These are phyloP conservation scores for Parmelia sp. DNA, from an alignment of 495 filamentous ascomycete genomes.

Conservation along the genomic window DNA sequence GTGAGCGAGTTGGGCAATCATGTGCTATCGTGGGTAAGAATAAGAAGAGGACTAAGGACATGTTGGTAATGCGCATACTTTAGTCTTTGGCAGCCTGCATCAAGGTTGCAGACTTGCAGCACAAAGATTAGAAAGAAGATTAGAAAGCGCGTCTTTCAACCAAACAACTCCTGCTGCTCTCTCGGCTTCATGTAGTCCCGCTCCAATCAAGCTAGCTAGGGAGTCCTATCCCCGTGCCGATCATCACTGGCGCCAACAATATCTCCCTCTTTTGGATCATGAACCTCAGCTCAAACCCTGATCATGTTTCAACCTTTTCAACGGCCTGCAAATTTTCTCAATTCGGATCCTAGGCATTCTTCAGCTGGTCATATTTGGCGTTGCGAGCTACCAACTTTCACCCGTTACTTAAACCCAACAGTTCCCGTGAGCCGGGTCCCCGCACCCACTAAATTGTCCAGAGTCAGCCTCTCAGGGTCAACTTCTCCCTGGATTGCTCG, in stretches of 20 bases:
- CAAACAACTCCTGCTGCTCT: neutral
- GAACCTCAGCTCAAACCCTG: neutral
- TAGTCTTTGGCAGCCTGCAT: neutral
- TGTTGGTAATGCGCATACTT: neutral
- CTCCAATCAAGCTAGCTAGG: neutral
- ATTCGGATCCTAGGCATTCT: too few species aligned
- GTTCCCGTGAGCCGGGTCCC: neutral
- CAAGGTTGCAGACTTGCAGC: neutral
- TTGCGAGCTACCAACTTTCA: neutral
- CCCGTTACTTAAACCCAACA: too few species aligned
- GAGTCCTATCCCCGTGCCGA: neutral
- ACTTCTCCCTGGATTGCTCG: too few species aligned
- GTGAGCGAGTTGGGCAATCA: neutral
- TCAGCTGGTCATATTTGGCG: too few species aligned
- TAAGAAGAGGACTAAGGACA: too few species aligned
- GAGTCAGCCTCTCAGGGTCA: too few species aligned
- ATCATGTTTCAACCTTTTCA: neutral
- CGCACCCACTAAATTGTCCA: neutral
- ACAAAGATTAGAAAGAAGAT: too few species aligned
- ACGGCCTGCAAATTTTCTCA: neutral
- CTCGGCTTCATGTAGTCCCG: neutral
- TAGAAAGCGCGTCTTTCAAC: neutral
- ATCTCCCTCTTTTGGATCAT: neutral
- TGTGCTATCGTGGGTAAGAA: neutral
- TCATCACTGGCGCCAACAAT: neutral